These are phyloP conservation scores for Podaxis sp. DNA, from an alignment of 768 basidiomycete genomes.

Conservation along the genomic window DNA sequence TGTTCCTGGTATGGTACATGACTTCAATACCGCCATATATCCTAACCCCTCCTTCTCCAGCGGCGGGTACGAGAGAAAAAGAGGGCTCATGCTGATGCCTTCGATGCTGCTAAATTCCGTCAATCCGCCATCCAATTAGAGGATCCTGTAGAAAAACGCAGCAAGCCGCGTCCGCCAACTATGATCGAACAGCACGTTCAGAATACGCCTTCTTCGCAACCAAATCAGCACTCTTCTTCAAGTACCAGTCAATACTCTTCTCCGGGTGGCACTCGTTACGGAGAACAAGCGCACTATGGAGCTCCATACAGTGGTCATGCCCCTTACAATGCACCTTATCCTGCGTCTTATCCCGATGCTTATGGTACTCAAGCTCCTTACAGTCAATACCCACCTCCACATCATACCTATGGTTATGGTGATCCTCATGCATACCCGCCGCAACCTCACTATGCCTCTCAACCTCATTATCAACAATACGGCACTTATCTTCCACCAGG, in stretches of 20 bases:
- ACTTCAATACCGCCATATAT: background rate
- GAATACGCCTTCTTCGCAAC: background rate
- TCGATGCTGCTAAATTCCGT: conserved; percentile 14
- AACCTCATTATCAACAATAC: conserved; percentile 4
- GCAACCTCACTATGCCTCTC: conserved; percentile 2
- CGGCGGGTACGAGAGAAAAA: conserved; percentile 1
- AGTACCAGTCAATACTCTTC: background rate
- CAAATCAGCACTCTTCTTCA: background rate
- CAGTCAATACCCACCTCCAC: background rate
- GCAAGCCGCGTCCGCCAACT: conserved; percentile 12
- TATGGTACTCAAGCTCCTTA: conserved; percentile 1
- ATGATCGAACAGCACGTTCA: conserved; percentile 12
- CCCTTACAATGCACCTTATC: background rate
- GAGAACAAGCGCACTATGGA: background rate
- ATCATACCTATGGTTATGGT: background rate
- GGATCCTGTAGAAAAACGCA: conserved; percentile 3
- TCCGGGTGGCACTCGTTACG: background rate
- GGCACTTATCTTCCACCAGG: background rate
- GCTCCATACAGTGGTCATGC: background rate
- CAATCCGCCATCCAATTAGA: conserved; percentile 14
- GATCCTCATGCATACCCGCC: conserved; percentile 4
- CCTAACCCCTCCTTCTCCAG: background rate
- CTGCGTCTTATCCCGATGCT: background rate
- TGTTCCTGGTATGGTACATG: background rate
- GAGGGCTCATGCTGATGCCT: conserved; percentile 6